Conservation (phyloP, 768 basidiomycete species). For the Lyophyllum shimeji region DNA sequence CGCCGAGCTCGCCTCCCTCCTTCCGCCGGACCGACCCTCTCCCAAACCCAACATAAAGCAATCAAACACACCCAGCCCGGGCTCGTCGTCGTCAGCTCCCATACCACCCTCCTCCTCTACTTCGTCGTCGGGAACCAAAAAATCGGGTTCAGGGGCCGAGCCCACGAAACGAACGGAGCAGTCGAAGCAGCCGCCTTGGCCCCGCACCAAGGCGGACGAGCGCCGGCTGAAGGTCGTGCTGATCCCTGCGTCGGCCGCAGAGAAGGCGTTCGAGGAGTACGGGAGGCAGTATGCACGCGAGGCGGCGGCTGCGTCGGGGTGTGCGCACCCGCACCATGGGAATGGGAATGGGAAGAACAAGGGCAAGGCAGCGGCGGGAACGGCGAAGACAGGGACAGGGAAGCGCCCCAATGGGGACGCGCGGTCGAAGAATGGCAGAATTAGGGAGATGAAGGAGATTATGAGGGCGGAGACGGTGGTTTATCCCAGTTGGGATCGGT, state of each 20-base stretch:
- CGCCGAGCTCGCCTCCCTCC: constrained; percentile 49
- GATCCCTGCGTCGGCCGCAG: constrained; percentile 40
- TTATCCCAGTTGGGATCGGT: constrained; percentile 69
- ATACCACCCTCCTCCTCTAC: constrained; percentile 20
- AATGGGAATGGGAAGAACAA: not conserved
- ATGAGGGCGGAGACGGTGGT: constrained; percentile 45
- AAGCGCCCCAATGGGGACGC: constrained; percentile 28
- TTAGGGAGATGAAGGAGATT: constrained; percentile 25
- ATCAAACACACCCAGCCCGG: constrained; percentile 1
- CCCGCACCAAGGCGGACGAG: constrained; percentile 48
- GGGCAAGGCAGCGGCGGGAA: constrained; percentile 18
- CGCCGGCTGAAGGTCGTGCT: constrained; percentile 52
- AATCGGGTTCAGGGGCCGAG: constrained; percentile 6
- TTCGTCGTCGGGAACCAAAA: constrained; percentile 18
- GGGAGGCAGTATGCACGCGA: constrained; percentile 10
- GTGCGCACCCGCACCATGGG: not conserved
- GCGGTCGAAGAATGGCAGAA: constrained; percentile 28
- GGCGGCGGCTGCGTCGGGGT: not conserved
- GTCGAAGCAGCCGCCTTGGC: constrained; percentile 52
- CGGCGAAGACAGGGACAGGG: constrained; percentile 5
- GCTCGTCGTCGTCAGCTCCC: constrained; percentile 23
- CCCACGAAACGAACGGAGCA: constrained; percentile 31
- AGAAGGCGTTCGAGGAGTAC: constrained; percentile 13
- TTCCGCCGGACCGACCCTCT: constrained; percentile 22
- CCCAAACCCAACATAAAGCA: constrained; percentile 2